phyloP scores from a whole-genome alignment of 2,329 filamentous ascomycete genomes.

The Hirsutella minnesotensis region DNA sequence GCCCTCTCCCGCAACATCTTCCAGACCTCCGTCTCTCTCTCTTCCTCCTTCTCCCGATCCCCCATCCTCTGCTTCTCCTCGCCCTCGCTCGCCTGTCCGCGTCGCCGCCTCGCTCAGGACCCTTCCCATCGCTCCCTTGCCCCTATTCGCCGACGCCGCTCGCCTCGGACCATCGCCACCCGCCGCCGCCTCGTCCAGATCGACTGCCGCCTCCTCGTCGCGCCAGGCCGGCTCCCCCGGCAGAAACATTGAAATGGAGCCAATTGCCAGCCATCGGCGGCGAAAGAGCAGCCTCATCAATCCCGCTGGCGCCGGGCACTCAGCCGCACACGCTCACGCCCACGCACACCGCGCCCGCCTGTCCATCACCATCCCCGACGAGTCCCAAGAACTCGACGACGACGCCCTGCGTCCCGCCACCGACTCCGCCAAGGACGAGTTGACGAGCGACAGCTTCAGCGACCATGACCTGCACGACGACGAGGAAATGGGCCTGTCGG shows the following conservation, averaged over 20 bases:
- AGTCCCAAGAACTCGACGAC: constrained; percentile 36
- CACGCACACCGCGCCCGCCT: constrained; percentile 1
- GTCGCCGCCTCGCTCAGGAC: not conserved
- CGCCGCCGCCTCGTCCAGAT: constrained; percentile 2
- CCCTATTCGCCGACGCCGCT: not conserved
- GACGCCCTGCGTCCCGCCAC: constrained; percentile 12
- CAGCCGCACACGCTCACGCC: not conserved
- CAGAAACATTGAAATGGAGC: constrained; percentile 44
- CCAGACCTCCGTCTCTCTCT: not conserved
- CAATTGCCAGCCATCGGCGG: constrained; percentile 40
- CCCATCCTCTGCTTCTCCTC: not conserved
- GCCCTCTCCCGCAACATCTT: not conserved
- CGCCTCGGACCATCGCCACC: constrained; percentile 1
- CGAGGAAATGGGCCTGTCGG: constrained; percentile 79
- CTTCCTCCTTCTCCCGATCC: not conserved
- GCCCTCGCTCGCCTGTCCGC: not conserved
- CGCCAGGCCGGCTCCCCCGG: constrained; percentile 8
- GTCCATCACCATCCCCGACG: constrained; percentile 19
- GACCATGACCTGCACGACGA: constrained; percentile 72
- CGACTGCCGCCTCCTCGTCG: constrained; percentile 7
- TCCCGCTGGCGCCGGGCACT: constrained; percentile 14
- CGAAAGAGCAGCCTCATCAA: constrained; percentile 43
- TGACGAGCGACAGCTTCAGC: constrained; percentile 44
- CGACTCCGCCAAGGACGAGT: constrained; percentile 15
- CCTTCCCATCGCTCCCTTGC: not conserved